Conservation (phyloP, 805 yeast genomes). For the Kodamaea restingae region DNA sequence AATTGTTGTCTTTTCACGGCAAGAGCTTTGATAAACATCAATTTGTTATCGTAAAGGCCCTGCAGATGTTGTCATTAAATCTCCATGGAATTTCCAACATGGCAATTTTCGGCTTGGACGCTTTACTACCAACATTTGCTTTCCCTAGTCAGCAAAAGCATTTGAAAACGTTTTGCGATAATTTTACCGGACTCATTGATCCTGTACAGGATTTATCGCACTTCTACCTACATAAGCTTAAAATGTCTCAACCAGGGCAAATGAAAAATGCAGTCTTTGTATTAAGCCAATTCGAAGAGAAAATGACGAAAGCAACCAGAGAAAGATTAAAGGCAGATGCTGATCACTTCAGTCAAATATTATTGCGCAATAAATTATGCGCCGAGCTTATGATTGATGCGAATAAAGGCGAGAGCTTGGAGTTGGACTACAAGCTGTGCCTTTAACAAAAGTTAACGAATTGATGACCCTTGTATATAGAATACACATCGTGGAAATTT, state of each 20-base stretch:
- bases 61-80: slow-evolving; percentile 6
- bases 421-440: not conserved
- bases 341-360: slow-evolving; percentile 14
- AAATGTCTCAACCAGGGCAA: slow-evolving; percentile 6
- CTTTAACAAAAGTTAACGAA: not conserved
- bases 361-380: slow-evolving; percentile 14
- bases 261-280: slow-evolving; percentile 19
- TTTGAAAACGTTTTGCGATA: not conserved
- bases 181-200: slow-evolving; percentile 17
- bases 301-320: slow-evolving; percentile 9
- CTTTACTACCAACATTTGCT: slow-evolving; percentile 21
- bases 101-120: slow-evolving; percentile 18
- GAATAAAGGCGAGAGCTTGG: not conserved
- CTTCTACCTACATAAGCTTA: slow-evolving; percentile 17
- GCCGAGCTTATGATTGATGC: not conserved
- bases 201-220: slow-evolving; percentile 18
- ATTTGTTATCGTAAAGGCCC: slow-evolving; percentile 1
- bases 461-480: not conserved
- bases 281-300: slow-evolving; percentile 5
- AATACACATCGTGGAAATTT: not conserved
- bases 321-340: slow-evolving; percentile 1
- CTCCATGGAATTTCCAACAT: slow-evolving; percentile 12
- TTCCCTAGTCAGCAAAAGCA: slow-evolving; percentile 6
- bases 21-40: not conserved
- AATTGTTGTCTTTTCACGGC: not conserved